These are phyloP conservation scores for Penicillium paneum DNA, from an alignment of 2,329 filamentous ascomycete species.

Conservation along the genomic window DNA sequence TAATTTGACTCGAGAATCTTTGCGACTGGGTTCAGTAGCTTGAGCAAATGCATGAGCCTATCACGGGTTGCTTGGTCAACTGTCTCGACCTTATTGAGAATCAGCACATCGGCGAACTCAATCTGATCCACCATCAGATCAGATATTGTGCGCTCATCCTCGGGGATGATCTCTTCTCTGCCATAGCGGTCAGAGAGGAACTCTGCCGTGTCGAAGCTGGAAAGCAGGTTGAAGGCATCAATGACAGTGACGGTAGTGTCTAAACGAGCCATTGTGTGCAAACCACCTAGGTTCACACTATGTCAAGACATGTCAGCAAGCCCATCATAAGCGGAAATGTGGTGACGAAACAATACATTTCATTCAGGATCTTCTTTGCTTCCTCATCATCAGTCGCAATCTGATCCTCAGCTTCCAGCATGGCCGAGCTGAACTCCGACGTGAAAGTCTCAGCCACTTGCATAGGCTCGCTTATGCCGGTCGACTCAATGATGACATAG, in stretches of 20 bases:
- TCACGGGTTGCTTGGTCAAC: slow-evolving; percentile 49
- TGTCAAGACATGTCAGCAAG: neutral
- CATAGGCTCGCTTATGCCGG: slow-evolving; percentile 68
- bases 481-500: slow-evolving; percentile 70
- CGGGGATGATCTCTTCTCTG: slow-evolving; percentile 57
- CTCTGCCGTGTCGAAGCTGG: slow-evolving; percentile 69
- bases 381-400: slow-evolving; percentile 43
- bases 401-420: slow-evolving; percentile 49
- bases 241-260: slow-evolving; percentile 72
- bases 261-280: slow-evolving; percentile 63
- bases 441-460: slow-evolving; percentile 74
- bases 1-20: slow-evolving; percentile 61
- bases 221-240: slow-evolving; percentile 68
- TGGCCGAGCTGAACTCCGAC: slow-evolving; percentile 49
- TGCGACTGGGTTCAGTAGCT: slow-evolving; percentile 63
- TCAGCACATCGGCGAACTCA: slow-evolving; percentile 71
- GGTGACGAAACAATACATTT: slow-evolving; percentile 42
- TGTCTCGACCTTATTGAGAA: slow-evolving; percentile 68
- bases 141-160: slow-evolving; percentile 71
- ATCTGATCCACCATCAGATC: slow-evolving; percentile 75
- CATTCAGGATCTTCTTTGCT: slow-evolving; percentile 45
- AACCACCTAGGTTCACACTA: slow-evolving; percentile 57
- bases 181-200: slow-evolving; percentile 62
- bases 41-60: slow-evolving; percentile 54
- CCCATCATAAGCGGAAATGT: slow-evolving; percentile 4